Evolutionary conservation across 306 rosid genomes (phyloP).

Genomic region (Medicago arabica): DNA sequence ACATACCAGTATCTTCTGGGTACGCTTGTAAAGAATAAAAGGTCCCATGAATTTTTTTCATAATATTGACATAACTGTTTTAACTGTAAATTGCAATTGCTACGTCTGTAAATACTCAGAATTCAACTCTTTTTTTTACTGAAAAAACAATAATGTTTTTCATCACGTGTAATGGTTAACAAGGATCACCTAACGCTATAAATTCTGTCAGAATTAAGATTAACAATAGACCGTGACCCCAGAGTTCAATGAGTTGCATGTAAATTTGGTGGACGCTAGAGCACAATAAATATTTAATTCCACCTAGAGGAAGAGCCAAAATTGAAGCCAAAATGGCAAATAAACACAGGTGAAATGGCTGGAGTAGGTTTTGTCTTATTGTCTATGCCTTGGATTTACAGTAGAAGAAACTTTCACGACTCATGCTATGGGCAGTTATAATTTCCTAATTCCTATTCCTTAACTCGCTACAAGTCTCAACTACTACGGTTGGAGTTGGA

Average conservation of each 20-base stretch:
- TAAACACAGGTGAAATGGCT: neutral
- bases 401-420: neutral
- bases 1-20: neutral
- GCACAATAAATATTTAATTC: conserved; percentile 10
- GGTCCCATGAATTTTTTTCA: neutral
- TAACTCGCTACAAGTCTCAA: neutral
- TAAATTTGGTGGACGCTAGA: conserved; percentile 14
- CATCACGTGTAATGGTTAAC: conserved; percentile 1
- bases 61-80: conserved; percentile 9
- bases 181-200: conserved; percentile 13
- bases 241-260: neutral
- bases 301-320: neutral
- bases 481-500: neutral
- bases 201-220: neutral
- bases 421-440: neutral
- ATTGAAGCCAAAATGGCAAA: conserved; percentile 1
- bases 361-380: neutral
- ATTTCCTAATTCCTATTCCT: conserved; percentile 4
- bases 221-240: neutral
- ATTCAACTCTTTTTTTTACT: neutral
- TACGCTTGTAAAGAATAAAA: conserved; percentile 18
- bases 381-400: neutral
- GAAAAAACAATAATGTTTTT: neutral
- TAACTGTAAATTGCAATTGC: conserved; percentile 5
- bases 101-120: neutral